Evolutionary conservation across 805 yeast genomes (phyloP), one percentile per base, ranked within the genome.

Genomic region (Cyberlindnera americana): DNA sequence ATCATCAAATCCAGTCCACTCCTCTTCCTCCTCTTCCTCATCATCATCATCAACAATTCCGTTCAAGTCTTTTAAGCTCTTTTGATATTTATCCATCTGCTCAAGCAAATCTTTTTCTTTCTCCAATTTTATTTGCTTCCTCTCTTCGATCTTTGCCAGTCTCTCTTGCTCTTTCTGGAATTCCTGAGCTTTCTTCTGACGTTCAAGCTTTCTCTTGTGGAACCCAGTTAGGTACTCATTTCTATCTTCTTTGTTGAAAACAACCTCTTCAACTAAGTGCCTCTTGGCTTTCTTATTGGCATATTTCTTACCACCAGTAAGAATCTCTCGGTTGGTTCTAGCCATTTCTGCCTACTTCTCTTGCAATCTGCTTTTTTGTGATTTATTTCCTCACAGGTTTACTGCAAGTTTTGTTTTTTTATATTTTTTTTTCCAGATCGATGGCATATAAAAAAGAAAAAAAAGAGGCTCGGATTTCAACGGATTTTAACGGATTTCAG

Each of bases 191-290:
- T 82, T 80, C 65, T 88, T 90, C 64, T 85, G 84, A 60, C 98
- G 75, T 56, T 85, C 85, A 14, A 91, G 60, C 60, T 91, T 91
- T 56, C 99, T 76, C 65, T 91, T 91, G 62, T 93, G 98, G 62
- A 91, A 91, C 29, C 99, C 99, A 3, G 97, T 91, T 50, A 91
- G 66, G 60, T 80, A 91, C 45, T 91, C 95, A 22, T 71, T 65
- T 59, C 97, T 67, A n/a, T 83, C 74, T 15, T 74, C 84, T 47
- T 78, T 77, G 62, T 93, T 93, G 60, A 89, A 93, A 2, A 75
- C 78, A 21, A 93, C 95, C 60, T 88, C 96, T 19, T 77, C 90
- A 3, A 86, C 89, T 28, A 88, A 73, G 56, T 74, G 77, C 57
- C 77, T 73, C 58, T 76, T 77, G 24, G 72, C 70, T 56, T 79